Base-by-base conservation (phyloP, 345 rosid genomes). In the Ailanthus altissimus region DNA sequence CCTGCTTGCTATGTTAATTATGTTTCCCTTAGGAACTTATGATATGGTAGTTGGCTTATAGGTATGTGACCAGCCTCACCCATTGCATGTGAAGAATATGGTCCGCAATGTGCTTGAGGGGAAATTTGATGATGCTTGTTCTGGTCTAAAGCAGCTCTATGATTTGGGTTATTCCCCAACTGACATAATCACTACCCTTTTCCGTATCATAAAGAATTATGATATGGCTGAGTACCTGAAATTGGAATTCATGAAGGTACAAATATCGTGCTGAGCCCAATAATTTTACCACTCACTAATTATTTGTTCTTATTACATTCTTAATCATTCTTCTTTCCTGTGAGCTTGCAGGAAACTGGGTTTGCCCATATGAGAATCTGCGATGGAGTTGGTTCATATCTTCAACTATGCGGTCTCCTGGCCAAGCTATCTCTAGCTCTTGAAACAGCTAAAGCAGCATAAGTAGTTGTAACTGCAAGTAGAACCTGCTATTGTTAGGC, bases 21-120 rank as follows among this genome's bases (percentile, higher is more conserved):
- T 68, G 53, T 6, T 38, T n/a, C 43, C 21, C 62, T 65, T 53
- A 26, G 50, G 32, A 58, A 72, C 65, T 61, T 60, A 49, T 51
- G 75, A 26, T 32, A 54, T 16, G 64, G 60, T 57, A 28, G 14
- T 69, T 68, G 15, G 9, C 76, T 73, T 73, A 50, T 78, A 96
- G 99, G 99, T 96, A 18, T 93, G 99, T 72, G 97, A 96, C 79
- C 98, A 96, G 81, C 99, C 99, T 81, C 99, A 96, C 75, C 99
- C 99, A 4, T 81, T 93, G 85, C 98, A 93, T 63, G 94, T 92
- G 78, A 96, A 92, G 87, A 93, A 96, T 81, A 91, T 93, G 87
- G 91, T 93, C 36, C 89, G 89, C 15, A 83, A 93, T 59, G 91
- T 93, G 72, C 84, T 96, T 67, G 94, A 94, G 75, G 97, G 97